These are phyloP conservation scores for Scutellaria baicalensis DNA, from an alignment of 257 asterid genomes.

Conservation along the genomic window DNA sequence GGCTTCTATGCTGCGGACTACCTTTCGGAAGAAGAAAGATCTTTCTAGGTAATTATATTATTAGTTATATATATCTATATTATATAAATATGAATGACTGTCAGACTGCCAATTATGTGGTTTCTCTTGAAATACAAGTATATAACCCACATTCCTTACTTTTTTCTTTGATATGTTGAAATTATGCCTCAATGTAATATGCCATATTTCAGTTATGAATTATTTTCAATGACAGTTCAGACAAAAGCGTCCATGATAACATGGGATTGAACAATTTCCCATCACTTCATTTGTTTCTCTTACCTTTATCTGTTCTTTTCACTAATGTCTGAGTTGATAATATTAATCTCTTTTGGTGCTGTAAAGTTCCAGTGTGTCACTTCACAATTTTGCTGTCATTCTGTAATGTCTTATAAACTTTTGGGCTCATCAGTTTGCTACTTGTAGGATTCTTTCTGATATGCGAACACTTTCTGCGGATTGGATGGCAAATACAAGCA, in stretches of 20 bases:
- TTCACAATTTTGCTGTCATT: neutral
- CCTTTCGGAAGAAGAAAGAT: conserved; percentile 94
- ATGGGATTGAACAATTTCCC: neutral
- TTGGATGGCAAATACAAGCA: conserved; percentile 98
- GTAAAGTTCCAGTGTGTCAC: neutral
- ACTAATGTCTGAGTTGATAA: neutral
- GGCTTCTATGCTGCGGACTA: conserved; percentile 83
- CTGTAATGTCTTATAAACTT: neutral
- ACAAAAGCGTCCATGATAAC: neutral
- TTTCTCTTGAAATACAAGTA: neutral
- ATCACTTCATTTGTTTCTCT: neutral
- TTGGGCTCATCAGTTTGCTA: conserved; percentile 17
- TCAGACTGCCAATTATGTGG: neutral
- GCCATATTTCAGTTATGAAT: neutral
- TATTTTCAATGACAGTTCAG: neutral
- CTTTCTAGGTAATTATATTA: conserved; percentile 61
- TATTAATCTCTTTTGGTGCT: neutral
- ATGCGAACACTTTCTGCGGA: conserved; percentile 99
- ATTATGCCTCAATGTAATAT: neutral
- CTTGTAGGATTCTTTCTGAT: conserved; percentile 93
- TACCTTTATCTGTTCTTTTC: neutral
- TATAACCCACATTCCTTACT: neutral
- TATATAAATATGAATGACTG: neutral
- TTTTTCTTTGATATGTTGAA: neutral
- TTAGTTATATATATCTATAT: neutral